Base-by-base conservation (phyloP, 2,329 filamentous ascomycete species). In the Lasiodiplodia theobromae region DNA sequence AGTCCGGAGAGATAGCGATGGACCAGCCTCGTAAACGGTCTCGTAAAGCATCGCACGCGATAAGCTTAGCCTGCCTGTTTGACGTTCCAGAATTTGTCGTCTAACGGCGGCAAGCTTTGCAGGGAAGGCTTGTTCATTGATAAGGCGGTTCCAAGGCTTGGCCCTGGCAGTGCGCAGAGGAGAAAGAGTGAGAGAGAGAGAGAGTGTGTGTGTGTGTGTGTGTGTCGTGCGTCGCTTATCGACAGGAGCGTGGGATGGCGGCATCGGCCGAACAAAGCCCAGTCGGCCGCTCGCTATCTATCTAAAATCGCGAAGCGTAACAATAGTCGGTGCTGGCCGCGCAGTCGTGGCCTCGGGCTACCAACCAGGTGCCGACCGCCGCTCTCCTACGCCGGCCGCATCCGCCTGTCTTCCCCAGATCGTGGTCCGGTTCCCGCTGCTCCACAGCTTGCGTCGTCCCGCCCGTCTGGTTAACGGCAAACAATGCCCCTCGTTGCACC, bases 1-100 rank as follows among this genome's bases (percentile, higher is more conserved):
- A 63, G 60, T 28, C 44, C 44, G 60, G 60, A 52, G 60, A 64
- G 60, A 64, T 64, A 64, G 60, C 28, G 60, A 64, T 64, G 47
- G n/a, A 47, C 65, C 65, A 67, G 31, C 54, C 65, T 31, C 38
- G 8, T 38, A 37, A 37, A 37, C 34, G n/a, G 54, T 34, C 31
- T 31, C 28, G 51, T 23, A 21, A 23, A 23, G 7, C 28, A 28
- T 28, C 28, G 5, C 28, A 28, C 14, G 44, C 49, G 65, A 67
- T 67, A 67, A 58, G 54, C 44, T 58, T 57, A 18, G 51, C n/a
- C 40, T 7, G 23, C 8, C 63, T n/a, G 52, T 31, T 54, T 52
- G 44, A 67, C 47, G 54, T 51, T 47, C 47, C 40, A 34, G 53
- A 38, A 49, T 67, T 58, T 60, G 65, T 57, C 65, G 65, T 67